Base-by-base conservation (phyloP, 371 early-diverging fungal species). In the Rhizopus delemar region DNA sequence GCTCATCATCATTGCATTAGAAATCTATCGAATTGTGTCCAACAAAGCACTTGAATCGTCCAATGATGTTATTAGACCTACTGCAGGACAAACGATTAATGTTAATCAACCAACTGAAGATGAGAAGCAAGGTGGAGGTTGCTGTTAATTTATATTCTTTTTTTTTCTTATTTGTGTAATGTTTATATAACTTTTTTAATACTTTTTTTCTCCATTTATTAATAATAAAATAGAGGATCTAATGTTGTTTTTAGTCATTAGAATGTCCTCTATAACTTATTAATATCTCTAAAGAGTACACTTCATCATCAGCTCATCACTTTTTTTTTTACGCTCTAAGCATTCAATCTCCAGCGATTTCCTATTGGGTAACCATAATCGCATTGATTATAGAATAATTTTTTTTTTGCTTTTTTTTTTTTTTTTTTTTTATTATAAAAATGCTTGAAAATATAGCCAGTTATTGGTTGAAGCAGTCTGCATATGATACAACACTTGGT, bases 11-110 rank as follows among this genome's bases (percentile, higher is more conserved):
- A 22, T 22, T 22, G 22, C 9, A 15, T n/a, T 79, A 92, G 96
- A 94, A 85, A 94, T 94, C 60, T 94, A 94, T 75, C 90, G 90
- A 51, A 91, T 92, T 65, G 94, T 93, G 13, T 94, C 96, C 58
- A 93, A 91, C 87, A 95, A 94, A 76, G 93, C 94, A 16, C 77
- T 95, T 41, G 94, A 90, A 72, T 80, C 77, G 28, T 84, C 81
- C 41, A 83, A 82, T 68, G 88, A 91, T 70, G 82, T 78, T n/a
- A 85, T 86, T 59, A 84, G 84, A 57, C 90, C 90, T 15, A 88
- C 90, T 43, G 82, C 86, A 59, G 91, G 92, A 33, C 86, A 89
- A 63, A 86, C 90, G 41, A 90, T 91, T 68, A 78, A 83, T 55
- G 90, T 93, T 16, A 78, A 79, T 36, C 87, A 91, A 8, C 72